Conservation (phyloP, 2,329 filamentous ascomycete genomes). For the Periglandula ipomoeae region DNA sequence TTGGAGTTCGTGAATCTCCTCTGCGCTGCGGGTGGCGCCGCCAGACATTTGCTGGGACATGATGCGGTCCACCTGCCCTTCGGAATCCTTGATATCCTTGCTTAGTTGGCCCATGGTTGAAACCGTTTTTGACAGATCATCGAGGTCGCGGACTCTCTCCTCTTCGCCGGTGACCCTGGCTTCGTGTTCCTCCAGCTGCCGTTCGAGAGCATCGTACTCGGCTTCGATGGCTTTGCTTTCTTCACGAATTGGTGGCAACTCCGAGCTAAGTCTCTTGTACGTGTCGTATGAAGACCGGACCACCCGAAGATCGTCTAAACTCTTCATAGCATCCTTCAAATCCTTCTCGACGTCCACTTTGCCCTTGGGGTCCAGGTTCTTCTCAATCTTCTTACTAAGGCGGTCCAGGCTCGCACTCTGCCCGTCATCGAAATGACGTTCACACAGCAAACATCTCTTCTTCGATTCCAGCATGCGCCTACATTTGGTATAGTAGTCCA, state of each 20-base stretch:
- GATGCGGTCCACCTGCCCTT: slow-evolving; percentile 66
- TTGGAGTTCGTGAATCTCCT: slow-evolving; percentile 76
- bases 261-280: slow-evolving; percentile 59
- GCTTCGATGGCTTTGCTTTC: slow-evolving; percentile 54
- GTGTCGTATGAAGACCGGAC: slow-evolving; percentile 64
- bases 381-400: slow-evolving; percentile 58
- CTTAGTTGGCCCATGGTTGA: slow-evolving; percentile 64
- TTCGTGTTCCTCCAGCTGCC: slow-evolving; percentile 59
- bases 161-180: slow-evolving; percentile 54
- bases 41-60: slow-evolving; percentile 66
- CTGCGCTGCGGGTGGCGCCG: slow-evolving; percentile 57
- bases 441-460: slow-evolving; percentile 70
- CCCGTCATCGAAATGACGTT: slow-evolving; percentile 56
- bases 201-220: slow-evolving; percentile 51
- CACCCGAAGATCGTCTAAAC: slow-evolving; percentile 50
- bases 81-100: slow-evolving; percentile 61
- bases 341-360: slow-evolving; percentile 54
- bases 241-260: slow-evolving; percentile 60
- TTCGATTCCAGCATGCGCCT: slow-evolving; percentile 55
- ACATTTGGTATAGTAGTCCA: slow-evolving; percentile 63
- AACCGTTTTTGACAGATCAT: slow-evolving; percentile 68
- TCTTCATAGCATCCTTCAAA: slow-evolving; percentile 39
- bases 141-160: slow-evolving; percentile 60
- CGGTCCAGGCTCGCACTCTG: slow-evolving; percentile 47
- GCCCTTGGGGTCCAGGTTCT: slow-evolving; percentile 51